A percentile compares a stretch with the other conserved stretches of the same genome.
phyloP scores from a whole-genome alignment of 164 flowering plant genomes.

The Pachysandra terminalis region DNA sequence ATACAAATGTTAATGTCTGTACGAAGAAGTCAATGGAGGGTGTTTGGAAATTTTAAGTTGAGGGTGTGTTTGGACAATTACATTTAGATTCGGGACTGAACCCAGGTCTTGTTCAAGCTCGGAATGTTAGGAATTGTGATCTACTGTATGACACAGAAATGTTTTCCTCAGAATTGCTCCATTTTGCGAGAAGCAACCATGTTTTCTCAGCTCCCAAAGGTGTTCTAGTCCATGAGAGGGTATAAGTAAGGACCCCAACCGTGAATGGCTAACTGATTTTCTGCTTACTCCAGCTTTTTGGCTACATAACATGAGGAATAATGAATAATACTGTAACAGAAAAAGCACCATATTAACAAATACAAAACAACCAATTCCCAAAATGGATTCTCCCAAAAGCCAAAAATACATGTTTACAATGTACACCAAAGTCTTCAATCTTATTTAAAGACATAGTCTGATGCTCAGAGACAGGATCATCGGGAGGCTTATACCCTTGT shows the following conservation, averaged over 20 bases:
- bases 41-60: no score
- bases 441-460: slow-evolving; percentile 95
- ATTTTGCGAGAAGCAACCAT: slow-evolving; percentile 19
- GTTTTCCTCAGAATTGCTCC: slow-evolving; percentile 33
- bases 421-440: slow-evolving; percentile 99
- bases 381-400: neutral
- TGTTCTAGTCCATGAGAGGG: no score
- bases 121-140: slow-evolving; percentile 21
- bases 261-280: slow-evolving; percentile 87
- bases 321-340: slow-evolving; percentile 74
- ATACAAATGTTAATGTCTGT: no score
- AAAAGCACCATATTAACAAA: neutral
- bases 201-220: slow-evolving; percentile 19
- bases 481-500: slow-evolving; percentile 87
- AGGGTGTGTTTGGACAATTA: no score
- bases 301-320: slow-evolving; percentile 52
- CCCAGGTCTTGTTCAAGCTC: slow-evolving; percentile 26
- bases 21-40: no score
- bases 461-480: slow-evolving; percentile 94
- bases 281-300: slow-evolving; percentile 98
- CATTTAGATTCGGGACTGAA: slow-evolving; percentile 16
- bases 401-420: slow-evolving; percentile 82
- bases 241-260: slow-evolving; percentile 65
- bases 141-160: slow-evolving; percentile 25
- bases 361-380: neutral